Percentiles rank a stretch among this genome's conserved stretches.
These are phyloP conservation scores for Wickerhamomyces sp. DNA, from an alignment of 1,139 yeast genomes.

Conservation along the genomic window DNA sequence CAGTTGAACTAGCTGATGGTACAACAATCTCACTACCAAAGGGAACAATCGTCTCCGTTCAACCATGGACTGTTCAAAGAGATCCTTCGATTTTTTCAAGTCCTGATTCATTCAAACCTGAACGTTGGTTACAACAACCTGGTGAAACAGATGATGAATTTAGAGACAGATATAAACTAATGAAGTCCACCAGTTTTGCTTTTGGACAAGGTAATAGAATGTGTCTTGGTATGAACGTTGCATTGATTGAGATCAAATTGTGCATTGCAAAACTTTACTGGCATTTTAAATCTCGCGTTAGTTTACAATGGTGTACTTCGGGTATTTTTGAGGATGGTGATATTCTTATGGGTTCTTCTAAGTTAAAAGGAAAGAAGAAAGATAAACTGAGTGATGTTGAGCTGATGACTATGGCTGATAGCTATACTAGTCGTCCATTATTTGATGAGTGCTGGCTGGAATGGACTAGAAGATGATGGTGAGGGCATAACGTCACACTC, in stretches of 20 bases:
- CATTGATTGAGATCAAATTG: conserved; percentile 61
- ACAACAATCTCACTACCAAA: conserved; percentile 37
- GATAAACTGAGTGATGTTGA: conserved; percentile 33
- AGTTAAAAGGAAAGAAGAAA: conserved; percentile 19
- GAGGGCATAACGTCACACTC: too few species aligned
- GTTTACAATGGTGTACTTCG: conserved; percentile 39
- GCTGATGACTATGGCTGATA: conserved; percentile 47
- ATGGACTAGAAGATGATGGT: conserved; percentile 24
- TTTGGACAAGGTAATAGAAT: conserved; percentile 73
- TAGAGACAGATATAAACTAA: conserved; percentile 35
- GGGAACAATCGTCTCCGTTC: conserved; percentile 56
- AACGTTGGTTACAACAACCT: conserved; percentile 49
- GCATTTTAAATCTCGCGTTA: conserved; percentile 37
- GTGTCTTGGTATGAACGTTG: conserved; percentile 72
- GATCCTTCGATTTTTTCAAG: conserved; percentile 39
- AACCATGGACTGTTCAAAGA: conserved; percentile 63
- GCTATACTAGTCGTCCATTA: conserved; percentile 47
- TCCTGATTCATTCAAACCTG: conserved; percentile 51
- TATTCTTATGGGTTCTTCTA: conserved; percentile 27
- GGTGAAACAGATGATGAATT: conserved; percentile 33
- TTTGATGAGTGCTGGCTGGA: conserved; percentile 49
- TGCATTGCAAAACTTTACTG: conserved; percentile 50
- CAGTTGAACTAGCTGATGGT: conserved; percentile 22
- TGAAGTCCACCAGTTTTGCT: conserved; percentile 56
- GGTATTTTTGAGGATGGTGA: conserved; percentile 8